phyloP scores from a whole-genome alignment of 2,329 filamentous ascomycete species.

The Ceratocystis cubensis region DNA sequence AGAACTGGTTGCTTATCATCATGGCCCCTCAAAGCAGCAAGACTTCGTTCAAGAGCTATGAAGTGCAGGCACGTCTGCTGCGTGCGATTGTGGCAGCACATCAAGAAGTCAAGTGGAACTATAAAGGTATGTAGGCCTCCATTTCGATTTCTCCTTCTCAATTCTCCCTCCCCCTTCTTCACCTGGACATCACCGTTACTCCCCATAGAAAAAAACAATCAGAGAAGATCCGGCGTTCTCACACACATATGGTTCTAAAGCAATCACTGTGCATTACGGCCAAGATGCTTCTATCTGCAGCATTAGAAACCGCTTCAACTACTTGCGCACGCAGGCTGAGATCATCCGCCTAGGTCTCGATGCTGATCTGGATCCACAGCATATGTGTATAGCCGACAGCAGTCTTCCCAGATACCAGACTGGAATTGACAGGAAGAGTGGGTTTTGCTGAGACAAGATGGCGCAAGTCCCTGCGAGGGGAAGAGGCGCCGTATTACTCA shows the following conservation, averaged over 20 bases:
- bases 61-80: constrained; percentile 47
- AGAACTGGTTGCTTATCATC: background rate
- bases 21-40: constrained; percentile 36
- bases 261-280: constrained; percentile 37
- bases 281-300: constrained; percentile 37
- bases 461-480: background rate
- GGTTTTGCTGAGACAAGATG: constrained; percentile 18
- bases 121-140: constrained; percentile 39
- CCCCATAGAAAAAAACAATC: background rate
- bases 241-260: constrained; percentile 26
- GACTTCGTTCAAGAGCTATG: constrained; percentile 48
- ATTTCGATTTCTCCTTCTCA: background rate
- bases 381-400: constrained; percentile 30
- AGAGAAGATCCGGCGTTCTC: background rate
- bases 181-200: background rate
- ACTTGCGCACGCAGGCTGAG: constrained; percentile 33
- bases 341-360: constrained; percentile 30
- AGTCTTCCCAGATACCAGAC: constrained; percentile 31
- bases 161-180: background rate
- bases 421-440: constrained; percentile 33
- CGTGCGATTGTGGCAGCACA: constrained; percentile 49
- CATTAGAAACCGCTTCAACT: constrained; percentile 41
- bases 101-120: constrained; percentile 44
- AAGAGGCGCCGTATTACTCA: background rate
- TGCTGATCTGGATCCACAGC: constrained; percentile 32